Conservation (phyloP, 2,329 filamentous ascomycete genomes). For the Xylaria sp. region DNA sequence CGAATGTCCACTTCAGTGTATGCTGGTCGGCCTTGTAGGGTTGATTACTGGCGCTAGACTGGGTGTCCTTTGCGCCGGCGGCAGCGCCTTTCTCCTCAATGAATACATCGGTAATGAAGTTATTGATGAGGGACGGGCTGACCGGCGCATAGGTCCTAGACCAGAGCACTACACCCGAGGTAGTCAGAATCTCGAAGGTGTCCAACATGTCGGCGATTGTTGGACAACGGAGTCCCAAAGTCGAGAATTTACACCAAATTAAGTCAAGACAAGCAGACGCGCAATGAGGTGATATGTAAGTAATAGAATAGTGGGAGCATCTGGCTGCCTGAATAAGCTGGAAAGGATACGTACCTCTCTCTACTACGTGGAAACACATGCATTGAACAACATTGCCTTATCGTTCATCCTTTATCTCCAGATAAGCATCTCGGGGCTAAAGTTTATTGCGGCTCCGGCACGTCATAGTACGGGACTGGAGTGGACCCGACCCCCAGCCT, state of each 20-base stretch:
- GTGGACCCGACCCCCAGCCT: background rate
- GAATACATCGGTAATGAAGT: constrained; percentile 93
- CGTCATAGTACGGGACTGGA: constrained; percentile 16
- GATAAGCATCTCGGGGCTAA: constrained; percentile 12
- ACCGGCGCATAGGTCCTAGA: constrained; percentile 82
- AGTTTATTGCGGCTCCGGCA: constrained; percentile 24
- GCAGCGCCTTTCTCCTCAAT: constrained; percentile 85
- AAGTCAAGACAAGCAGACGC: constrained; percentile 7
- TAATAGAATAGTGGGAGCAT: background rate
- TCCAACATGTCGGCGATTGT: constrained; percentile 71
- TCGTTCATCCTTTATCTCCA: constrained; percentile 3
- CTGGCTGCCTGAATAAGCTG: background rate
- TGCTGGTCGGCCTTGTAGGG: constrained; percentile 91
- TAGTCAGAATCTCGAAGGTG: constrained; percentile 94
- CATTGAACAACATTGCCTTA: no score
- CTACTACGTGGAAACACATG: background rate
- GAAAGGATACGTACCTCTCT: background rate
- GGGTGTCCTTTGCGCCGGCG: constrained; percentile 60
- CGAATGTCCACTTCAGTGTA: constrained; percentile 89
- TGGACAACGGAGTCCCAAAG: background rate
- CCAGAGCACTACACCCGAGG: constrained; percentile 96
- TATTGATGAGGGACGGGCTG: constrained; percentile 84
- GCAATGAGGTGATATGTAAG: constrained; percentile 22
- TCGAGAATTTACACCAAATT: background rate
- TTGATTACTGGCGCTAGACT: constrained; percentile 65